Base-by-base conservation (phyloP, 148 eudicot species). In the Chenopodium suecicum region DNA sequence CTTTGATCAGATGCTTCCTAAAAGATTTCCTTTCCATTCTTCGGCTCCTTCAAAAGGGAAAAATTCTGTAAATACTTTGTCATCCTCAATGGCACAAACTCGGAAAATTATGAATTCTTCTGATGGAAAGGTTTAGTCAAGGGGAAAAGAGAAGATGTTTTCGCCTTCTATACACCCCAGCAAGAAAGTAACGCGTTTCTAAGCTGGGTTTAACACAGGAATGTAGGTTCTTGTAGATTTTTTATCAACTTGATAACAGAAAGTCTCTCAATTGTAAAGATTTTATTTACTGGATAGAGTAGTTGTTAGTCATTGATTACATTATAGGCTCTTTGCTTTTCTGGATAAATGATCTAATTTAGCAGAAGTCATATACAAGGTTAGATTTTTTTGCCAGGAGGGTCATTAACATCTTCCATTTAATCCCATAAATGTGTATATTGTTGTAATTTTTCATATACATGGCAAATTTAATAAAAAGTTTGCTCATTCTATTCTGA, bases 1-100 rank as follows among this genome's bases (percentile, higher is more conserved):
- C 48, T 96, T 88, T 88, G 94, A 92, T 29, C 99, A 96, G 79
- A 96, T 96, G 97, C 86, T 94, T 69, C 99, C 99, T 14, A 95
- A 96, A 82, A 90, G 86, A 85, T 73, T 87, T 71, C 97, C 92
- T 27, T 44, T 85, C 16, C 95, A 82, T 46, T 81, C 89, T 75
- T 94, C 98, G 11, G 85, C 95, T 83, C 99, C 99, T 5, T 96
- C 98, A 0, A 90, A 74, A 79, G 89, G 99, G 19, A 87, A 89
- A 44, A 94, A 96, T 81, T 89, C 93, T 74, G 87, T 91, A 22
- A 68, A 79, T 27, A 70, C 81, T 71, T 82, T 91, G n/a, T 81
- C 89, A 73, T 84, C 88, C 23, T 73, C 86, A 32, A 72, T 56
- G 29, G 82, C 83, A 46, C 82, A 90, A 71, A 74, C 80, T 29